These are phyloP conservation scores for Furcasterigmium sp. DNA, from an alignment of 2,329 filamentous ascomycete species.

Conservation along the genomic window DNA sequence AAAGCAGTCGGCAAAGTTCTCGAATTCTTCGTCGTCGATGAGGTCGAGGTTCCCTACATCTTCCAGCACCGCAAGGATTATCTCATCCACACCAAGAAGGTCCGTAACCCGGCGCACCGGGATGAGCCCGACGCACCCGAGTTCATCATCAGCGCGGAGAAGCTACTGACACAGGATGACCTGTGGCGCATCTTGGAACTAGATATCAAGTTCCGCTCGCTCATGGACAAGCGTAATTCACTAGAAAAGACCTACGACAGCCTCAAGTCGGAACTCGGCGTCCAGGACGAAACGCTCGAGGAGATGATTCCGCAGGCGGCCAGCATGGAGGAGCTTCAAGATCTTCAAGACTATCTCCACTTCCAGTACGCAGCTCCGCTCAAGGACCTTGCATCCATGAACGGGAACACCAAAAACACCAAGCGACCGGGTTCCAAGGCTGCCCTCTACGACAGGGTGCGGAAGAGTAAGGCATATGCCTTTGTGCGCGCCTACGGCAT, in stretches of 20 bases:
- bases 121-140: constrained; percentile 67
- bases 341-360: constrained; percentile 92
- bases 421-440: constrained; percentile 82
- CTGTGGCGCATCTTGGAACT: constrained; percentile 93
- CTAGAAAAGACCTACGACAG: constrained; percentile 75
- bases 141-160: constrained; percentile 73
- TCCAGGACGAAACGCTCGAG: constrained; percentile 71
- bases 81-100: constrained; percentile 80
- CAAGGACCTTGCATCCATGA: constrained; percentile 67
- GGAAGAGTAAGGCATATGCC: constrained; percentile 72
- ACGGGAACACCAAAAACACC: constrained; percentile 57
- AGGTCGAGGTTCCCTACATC: constrained; percentile 94
- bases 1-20: constrained; percentile 87
- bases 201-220: constrained; percentile 89
- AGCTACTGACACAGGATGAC: constrained; percentile 86
- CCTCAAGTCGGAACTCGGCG: constrained; percentile 53
- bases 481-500: constrained; percentile 90
- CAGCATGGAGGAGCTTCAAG: constrained; percentile 92
- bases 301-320: constrained; percentile 75
- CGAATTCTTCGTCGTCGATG: constrained; percentile 90
- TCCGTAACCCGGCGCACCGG: constrained; percentile 51
- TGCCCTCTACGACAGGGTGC: constrained; percentile 76
- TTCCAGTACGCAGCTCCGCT: constrained; percentile 86
- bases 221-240: constrained; percentile 86
- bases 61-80: constrained; percentile 99